A percentile compares a stretch with the other conserved stretches of the same genome.
These are phyloP conservation scores for Ustilago vetiveriae DNA, from an alignment of 1,284 basidiomycete species.

Conservation along the genomic window DNA sequence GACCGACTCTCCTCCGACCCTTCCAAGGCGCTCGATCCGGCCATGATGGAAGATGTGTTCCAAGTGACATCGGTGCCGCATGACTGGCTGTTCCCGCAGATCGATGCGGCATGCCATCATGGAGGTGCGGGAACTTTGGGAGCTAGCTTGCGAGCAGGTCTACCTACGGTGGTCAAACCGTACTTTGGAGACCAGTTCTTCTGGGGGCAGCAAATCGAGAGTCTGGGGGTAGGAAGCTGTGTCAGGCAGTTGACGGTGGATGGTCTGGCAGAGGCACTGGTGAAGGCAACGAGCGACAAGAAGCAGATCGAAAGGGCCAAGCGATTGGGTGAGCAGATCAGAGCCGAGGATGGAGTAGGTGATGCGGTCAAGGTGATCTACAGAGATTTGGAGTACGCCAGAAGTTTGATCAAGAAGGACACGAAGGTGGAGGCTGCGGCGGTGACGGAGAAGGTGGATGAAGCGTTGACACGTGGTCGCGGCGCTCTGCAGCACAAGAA, in stretches of 20 bases:
- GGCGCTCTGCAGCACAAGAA: too few relatives aligned
- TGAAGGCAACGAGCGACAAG: slow-evolving; percentile 81
- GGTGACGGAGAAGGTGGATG: not conserved
- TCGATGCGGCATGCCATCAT: slow-evolving; percentile 96
- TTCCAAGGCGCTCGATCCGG: slow-evolving; percentile 69
- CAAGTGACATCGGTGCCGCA: slow-evolving; percentile 89
- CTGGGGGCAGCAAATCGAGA: slow-evolving; percentile 90
- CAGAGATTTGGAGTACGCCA: slow-evolving; percentile 61
- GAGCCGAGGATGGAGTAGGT: slow-evolving; percentile 69
- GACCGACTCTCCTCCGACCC: slow-evolving; percentile 73
- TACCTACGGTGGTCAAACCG: slow-evolving; percentile 93
- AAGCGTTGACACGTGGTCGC: too few relatives aligned
- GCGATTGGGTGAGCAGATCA: slow-evolving; percentile 72
- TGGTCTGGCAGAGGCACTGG: slow-evolving; percentile 79
- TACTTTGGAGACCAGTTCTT: slow-evolving; percentile 98
- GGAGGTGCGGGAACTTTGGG: slow-evolving; percentile 95
- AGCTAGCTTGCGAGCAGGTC: slow-evolving; percentile 87
- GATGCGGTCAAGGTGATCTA: slow-evolving; percentile 63
- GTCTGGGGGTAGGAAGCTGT: slow-evolving; percentile 85
- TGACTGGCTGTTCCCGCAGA: slow-evolving; percentile 92
- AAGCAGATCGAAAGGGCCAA: slow-evolving; percentile 87
- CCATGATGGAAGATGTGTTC: slow-evolving; percentile 76
- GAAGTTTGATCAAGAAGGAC: slow-evolving; percentile 50
- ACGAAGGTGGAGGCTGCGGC: slow-evolving; percentile 9
- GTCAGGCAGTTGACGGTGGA: slow-evolving; percentile 86